Percentiles rank a stretch among this genome's conserved stretches.
phyloP scores from a whole-genome alignment of 2,329 filamentous ascomycete genomes.

The Penicillium psychrosexuale region DNA sequence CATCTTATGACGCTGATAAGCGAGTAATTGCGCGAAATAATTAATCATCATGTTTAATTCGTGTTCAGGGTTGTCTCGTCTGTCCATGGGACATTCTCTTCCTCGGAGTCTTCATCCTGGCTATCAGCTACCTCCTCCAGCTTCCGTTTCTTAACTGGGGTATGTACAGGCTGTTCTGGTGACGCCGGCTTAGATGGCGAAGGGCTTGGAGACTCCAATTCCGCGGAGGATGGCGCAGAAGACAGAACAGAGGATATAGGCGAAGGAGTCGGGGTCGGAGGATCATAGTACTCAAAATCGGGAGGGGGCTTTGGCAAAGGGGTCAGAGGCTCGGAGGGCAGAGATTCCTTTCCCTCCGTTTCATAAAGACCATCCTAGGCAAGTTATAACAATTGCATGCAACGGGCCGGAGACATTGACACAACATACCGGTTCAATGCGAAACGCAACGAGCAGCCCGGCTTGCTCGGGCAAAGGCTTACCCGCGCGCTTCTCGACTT shows the following conservation, averaged over 20 bases:
- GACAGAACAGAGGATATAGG: constrained; percentile 6
- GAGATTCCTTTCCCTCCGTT: neutral
- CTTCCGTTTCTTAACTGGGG: constrained; percentile 41
- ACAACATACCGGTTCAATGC: constrained; percentile 36
- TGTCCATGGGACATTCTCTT: constrained; percentile 28
- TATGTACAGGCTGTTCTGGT: neutral
- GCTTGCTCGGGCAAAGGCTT: constrained; percentile 33
- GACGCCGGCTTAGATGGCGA: neutral
- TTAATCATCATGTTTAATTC: neutral
- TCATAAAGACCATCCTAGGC: constrained; percentile 16
- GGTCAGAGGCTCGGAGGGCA: neutral
- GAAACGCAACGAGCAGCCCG: constrained; percentile 39
- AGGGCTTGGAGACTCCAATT: neutral
- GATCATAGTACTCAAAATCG: constrained; percentile 10
- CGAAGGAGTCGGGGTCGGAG: constrained; percentile 4
- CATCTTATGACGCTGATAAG: neutral
- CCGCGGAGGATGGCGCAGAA: constrained; percentile 1
- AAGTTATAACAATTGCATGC: neutral
- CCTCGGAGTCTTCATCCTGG: constrained; percentile 43
- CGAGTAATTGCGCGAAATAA: neutral
- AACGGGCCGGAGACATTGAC: constrained; percentile 3
- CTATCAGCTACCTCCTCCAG: constrained; percentile 45
- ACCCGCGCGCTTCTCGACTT: constrained; percentile 64
- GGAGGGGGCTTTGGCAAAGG: neutral
- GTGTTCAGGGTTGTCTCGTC: constrained; percentile 13